Conservation (phyloP, 768 basidiomycete species). For the Macrolepiota dolichaula region DNA sequence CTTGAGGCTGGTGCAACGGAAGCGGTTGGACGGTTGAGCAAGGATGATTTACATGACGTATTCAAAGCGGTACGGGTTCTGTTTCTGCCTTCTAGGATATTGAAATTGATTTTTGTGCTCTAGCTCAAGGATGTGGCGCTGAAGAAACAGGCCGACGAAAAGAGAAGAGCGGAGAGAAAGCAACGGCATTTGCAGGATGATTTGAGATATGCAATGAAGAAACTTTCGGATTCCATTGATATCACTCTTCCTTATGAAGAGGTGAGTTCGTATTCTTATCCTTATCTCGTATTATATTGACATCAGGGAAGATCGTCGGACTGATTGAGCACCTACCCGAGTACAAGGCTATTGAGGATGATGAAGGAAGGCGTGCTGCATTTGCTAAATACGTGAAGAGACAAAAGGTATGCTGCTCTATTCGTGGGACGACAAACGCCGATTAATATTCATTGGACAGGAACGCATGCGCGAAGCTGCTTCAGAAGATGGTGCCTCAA, state of each 20-base stretch:
- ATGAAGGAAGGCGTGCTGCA: constrained; percentile 77
- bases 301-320: constrained; percentile 54
- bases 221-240: constrained; percentile 80
- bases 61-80: constrained; percentile 54
- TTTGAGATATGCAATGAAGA: constrained; percentile 91
- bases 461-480: constrained; percentile 75
- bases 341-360: constrained; percentile 84
- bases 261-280: constrained; percentile 37
- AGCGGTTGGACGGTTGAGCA: constrained; percentile 40
- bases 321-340: constrained; percentile 81
- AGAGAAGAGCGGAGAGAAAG: constrained; percentile 77
- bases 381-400: constrained; percentile 87
- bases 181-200: constrained; percentile 92
- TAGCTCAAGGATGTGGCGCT: constrained; percentile 72
- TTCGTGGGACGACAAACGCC: neutral
- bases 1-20: constrained; percentile 57
- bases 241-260: constrained; percentile 75
- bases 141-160: constrained; percentile 83
- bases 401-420: constrained; percentile 62
- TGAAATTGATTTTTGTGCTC: constrained; percentile 1
- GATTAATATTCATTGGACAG: constrained; percentile 27
- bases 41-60: constrained; percentile 53
- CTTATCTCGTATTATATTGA: neutral
- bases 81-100: neutral
- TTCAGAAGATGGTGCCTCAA: constrained; percentile 83